phyloP scores from a whole-genome alignment of 805 yeast species.

The Tetrapisispora fleetii region DNA sequence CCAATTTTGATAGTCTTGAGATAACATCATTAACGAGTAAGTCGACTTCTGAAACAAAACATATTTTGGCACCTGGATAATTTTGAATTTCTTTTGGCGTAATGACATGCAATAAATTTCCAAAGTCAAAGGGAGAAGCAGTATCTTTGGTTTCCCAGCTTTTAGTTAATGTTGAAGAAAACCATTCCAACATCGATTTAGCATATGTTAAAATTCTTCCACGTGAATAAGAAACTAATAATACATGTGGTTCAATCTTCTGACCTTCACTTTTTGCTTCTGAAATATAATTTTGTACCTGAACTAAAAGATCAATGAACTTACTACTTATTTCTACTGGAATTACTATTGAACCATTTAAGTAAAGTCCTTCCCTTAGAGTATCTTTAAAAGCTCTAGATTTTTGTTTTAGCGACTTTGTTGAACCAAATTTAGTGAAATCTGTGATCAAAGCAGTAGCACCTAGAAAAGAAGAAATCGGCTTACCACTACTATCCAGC shows the following conservation, averaged over 20 bases:
- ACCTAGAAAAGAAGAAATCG: slow-evolving; percentile 53
- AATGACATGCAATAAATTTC: slow-evolving; percentile 48
- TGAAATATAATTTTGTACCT: slow-evolving; percentile 56
- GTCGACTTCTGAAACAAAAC: slow-evolving; percentile 67
- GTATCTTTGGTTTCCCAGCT: slow-evolving; percentile 67
- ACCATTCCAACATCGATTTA: slow-evolving; percentile 89
- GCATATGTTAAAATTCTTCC: slow-evolving; percentile 73
- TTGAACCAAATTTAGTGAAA: slow-evolving; percentile 45
- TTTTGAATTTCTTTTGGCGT: slow-evolving; percentile 45
- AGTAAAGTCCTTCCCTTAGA: slow-evolving; percentile 35
- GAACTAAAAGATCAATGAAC: slow-evolving; percentile 64
- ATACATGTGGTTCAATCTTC: slow-evolving; percentile 48
- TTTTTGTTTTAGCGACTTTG: slow-evolving; percentile 50
- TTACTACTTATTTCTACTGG: slow-evolving; percentile 80
- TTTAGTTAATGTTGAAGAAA: slow-evolving; percentile 76
- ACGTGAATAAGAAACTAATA: slow-evolving; percentile 69
- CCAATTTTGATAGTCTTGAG: slow-evolving; percentile 49
- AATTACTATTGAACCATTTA: slow-evolving; percentile 57
- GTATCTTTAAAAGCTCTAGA: slow-evolving; percentile 60
- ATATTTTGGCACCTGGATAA: slow-evolving; percentile 63
- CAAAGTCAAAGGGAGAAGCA: slow-evolving; percentile 64
- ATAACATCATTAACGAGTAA: slow-evolving; percentile 45
- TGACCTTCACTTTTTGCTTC: slow-evolving; percentile 29
- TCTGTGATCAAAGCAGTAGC: slow-evolving; percentile 81
- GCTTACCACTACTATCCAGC: slow-evolving; percentile 46